These are phyloP conservation scores for Scleroderma citrinum DNA, from an alignment of 768 basidiomycete genomes.

Conservation along the genomic window DNA sequence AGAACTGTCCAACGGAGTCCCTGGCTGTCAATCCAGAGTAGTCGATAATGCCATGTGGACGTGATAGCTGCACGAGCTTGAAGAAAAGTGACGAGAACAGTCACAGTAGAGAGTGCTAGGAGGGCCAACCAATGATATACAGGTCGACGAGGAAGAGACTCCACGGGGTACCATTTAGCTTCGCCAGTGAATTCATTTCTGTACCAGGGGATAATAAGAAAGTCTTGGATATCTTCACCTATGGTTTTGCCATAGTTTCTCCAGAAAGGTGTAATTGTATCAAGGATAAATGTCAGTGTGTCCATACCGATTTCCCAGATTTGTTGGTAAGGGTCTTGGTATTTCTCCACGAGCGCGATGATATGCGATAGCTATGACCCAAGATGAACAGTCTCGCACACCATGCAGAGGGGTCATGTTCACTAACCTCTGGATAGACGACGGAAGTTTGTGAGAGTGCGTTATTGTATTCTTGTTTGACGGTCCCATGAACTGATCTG, in stretches of 20 bases:
- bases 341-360: slow-evolving; percentile 68
- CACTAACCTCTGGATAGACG: slow-evolving; percentile 68
- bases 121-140: slow-evolving; percentile 65
- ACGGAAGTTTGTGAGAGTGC: slow-evolving; percentile 65
- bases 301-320: slow-evolving; percentile 81
- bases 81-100: slow-evolving; percentile 45
- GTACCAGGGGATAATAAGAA: slow-evolving; percentile 77
- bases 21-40: slow-evolving; percentile 53
- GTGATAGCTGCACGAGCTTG: slow-evolving; percentile 55
- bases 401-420: neutral
- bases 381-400: slow-evolving; percentile 3
- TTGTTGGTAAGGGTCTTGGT: slow-evolving; percentile 74
- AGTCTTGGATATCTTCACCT: slow-evolving; percentile 72
- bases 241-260: slow-evolving; percentile 78
- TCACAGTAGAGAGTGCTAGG: slow-evolving; percentile 42
- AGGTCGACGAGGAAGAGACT: slow-evolving; percentile 54
- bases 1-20: slow-evolving; percentile 59
- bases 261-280: slow-evolving; percentile 77
- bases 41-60: slow-evolving; percentile 46
- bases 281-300: slow-evolving; percentile 66
- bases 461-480: slow-evolving; percentile 62
- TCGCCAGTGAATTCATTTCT: slow-evolving; percentile 83
- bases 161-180: slow-evolving; percentile 58
- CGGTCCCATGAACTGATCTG: slow-evolving; percentile 45
- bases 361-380: slow-evolving; percentile 57